Conservation (phyloP, 345 rosid genomes). For the Populus deltoides region DNA sequence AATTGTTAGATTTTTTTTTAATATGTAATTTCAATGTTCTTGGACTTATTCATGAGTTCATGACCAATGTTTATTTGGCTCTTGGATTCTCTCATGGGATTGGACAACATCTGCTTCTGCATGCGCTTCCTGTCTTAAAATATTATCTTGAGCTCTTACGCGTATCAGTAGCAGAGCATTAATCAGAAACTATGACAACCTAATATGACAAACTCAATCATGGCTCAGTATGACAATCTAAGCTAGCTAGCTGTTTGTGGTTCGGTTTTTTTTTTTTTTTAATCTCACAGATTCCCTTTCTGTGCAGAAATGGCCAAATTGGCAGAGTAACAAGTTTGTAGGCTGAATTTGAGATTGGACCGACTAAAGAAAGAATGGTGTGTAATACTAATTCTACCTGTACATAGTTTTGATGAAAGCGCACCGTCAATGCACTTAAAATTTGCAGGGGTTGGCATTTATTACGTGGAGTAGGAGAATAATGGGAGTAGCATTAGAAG, state of each 20-base stretch:
- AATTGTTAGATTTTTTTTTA: too few species aligned
- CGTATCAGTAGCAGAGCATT: neutral
- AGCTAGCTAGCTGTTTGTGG: neutral
- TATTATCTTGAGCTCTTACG: neutral
- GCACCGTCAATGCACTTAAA: neutral
- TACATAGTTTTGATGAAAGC: neutral
- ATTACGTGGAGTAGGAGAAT: too few species aligned
- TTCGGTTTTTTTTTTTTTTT: neutral
- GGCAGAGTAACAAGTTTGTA: neutral
- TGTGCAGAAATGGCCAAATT: neutral
- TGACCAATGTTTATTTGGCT: neutral
- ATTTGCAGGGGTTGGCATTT: slow-evolving; percentile 1
- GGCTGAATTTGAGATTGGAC: too few species aligned
- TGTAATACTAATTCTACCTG: neutral
- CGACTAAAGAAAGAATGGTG: neutral
- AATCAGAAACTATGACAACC: neutral
- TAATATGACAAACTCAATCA: slow-evolving; percentile 7
- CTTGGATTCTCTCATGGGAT: neutral
- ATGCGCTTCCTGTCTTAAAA: neutral
- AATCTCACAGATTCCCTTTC: neutral
- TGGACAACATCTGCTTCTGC: neutral
- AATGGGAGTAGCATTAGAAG: too few species aligned
- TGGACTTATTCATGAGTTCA: neutral
- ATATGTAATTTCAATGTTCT: neutral
- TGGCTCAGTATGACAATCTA: neutral